A percentile compares a stretch with the other conserved stretches of the same genome.
Conservation (phyloP, 306 rosid species). For the Quercus variabilis region DNA sequence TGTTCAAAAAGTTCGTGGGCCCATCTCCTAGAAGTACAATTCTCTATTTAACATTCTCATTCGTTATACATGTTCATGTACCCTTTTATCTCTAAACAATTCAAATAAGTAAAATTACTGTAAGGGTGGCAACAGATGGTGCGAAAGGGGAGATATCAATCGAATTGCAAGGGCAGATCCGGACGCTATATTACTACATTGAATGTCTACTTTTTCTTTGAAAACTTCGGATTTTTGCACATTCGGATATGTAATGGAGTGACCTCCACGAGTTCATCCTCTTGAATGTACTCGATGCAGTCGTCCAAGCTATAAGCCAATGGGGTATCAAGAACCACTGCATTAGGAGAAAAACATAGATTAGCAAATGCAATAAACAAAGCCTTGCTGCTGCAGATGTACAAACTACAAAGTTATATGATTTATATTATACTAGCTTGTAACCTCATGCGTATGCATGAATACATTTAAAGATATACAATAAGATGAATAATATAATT, state of each 20-base stretch:
- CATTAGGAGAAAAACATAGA: conserved; percentile 8
- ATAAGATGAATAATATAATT: too few species aligned
- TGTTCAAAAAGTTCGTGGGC: not conserved
- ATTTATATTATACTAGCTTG: not conserved
- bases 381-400: conserved; percentile 5
- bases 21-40: conserved; percentile 16
- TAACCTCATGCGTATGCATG: too few species aligned
- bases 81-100: conserved; percentile 22
- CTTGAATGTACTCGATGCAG: conserved; percentile 98
- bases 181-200: not conserved
- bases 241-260: conserved; percentile 79
- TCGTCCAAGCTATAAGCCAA: conserved; percentile 89
- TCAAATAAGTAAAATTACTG: conserved; percentile 19
- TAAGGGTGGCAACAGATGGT: not conserved
- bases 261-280: conserved; percentile 92
- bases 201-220: conserved; percentile 62
- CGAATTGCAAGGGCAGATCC: conserved; percentile 7
- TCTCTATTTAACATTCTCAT: conserved; percentile 10
- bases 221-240: conserved; percentile 83
- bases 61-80: conserved; percentile 24
- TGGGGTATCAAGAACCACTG: conserved; percentile 95
- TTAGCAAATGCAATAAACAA: not conserved
- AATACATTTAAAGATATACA: too few species aligned
- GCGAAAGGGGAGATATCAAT: not conserved
- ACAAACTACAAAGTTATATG: not conserved